Conservation (phyloP, 768 basidiomycete species). For the Boletus eberwhitei region DNA sequence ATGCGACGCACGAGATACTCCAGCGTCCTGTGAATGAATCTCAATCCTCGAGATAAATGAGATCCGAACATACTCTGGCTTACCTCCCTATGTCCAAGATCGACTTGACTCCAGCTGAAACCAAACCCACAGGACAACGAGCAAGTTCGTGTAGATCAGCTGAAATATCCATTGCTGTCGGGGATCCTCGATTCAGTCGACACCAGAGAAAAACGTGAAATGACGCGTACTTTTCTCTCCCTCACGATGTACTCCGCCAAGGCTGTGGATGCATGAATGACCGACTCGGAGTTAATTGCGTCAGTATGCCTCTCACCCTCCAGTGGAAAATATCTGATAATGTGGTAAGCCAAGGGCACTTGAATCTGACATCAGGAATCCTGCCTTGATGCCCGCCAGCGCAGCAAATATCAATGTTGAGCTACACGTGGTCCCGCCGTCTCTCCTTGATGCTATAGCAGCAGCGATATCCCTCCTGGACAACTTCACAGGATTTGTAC, state of each 20-base stretch:
- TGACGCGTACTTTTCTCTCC: conserved; percentile 56
- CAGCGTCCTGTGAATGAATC: conserved; percentile 52
- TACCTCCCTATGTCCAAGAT: conserved; percentile 90
- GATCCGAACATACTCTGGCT: not conserved
- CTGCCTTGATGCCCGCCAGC: conserved; percentile 81
- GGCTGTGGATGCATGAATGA: conserved; percentile 35
- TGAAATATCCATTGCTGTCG: conserved; percentile 89
- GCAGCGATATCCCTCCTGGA: conserved; percentile 80
- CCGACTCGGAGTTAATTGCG: not conserved
- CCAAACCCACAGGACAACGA: conserved; percentile 85
- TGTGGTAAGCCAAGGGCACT: conserved; percentile 6
- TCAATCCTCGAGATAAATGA: not conserved
- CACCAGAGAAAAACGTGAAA: not conserved
- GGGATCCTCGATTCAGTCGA: not conserved
- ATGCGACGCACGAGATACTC: conserved; percentile 63
- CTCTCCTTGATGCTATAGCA: conserved; percentile 59
- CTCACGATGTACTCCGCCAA: conserved; percentile 83
- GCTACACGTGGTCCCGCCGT: conserved; percentile 83
- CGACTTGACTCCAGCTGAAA: conserved; percentile 92
- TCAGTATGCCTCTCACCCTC: conserved; percentile 58
- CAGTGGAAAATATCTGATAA: conserved; percentile 80
- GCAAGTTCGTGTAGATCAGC: conserved; percentile 90
- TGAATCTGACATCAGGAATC: not conserved
- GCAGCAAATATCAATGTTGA: conserved; percentile 73
- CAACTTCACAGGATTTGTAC: conserved; percentile 53